Evolutionary conservation across 1,284 basidiomycete species (phyloP), one percentile per base, ranked within the genome.

Genomic region (Cerioporus squamosus): DNA sequence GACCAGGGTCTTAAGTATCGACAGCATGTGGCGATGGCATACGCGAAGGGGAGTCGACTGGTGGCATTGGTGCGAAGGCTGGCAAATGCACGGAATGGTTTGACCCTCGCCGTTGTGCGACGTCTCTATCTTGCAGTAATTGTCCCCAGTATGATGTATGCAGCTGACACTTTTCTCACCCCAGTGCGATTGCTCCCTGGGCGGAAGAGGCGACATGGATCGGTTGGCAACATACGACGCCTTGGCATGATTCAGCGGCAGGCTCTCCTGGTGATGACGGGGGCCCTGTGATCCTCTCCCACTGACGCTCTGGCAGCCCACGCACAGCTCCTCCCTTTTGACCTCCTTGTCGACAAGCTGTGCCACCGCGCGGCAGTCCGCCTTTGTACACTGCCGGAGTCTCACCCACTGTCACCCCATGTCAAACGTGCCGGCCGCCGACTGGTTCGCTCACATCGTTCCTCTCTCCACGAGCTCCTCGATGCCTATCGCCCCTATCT

Each of bases 121-220:
- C 36, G 52, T 2, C 51, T 62, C 0, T 79, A 76, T 56, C 44
- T 67, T 0, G 57, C 72, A 5, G 68, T 76, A 0, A 72, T 67
- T 0, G 46, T 77, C 8, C 72, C 75, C 3, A 70, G 70, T 42
- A 72, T 78, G 67, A 65, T 70, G 0, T 79, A 78, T 46, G 73
- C 70, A 2, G 63, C 72, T 0, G 73, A 77, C 39, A 50, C 78
- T 1, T 79, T 74, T 69, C 54, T 69, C 48, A 22, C 74, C 66
- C 47, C 73, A 1, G 51, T 67, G 0, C 57, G 65, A 0, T 38
- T 44, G 2, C 53, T 66, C 1, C 52, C 45, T 5, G 61, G 51
- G n/a, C 55, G 44, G n/a, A 66, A 12, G 38, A 36, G 24, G 18
- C 33, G 0, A 33, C 70, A 40, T 65, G 58, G 65, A 1, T 64